Percentiles rank a stretch among this genome's conserved stretches.
phyloP scores from a whole-genome alignment of 73 alveolate species.

The Symbiodinium pilosum region DNA sequence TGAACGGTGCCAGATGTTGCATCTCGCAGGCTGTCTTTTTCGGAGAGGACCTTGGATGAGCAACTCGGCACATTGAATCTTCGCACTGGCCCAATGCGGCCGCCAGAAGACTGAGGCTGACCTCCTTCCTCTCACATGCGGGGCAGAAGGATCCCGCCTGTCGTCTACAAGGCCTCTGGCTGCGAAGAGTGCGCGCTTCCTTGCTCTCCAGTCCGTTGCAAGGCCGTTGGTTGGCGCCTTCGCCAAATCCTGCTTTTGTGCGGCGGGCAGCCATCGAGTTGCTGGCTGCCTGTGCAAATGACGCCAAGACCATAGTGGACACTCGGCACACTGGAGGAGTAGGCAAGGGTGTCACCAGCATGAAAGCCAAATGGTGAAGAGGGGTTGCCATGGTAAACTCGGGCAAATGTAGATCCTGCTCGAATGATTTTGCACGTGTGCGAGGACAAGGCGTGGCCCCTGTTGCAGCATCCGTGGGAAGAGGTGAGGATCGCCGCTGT shows the following conservation, averaged over 20 bases:
- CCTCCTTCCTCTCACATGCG: not conserved
- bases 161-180: not conserved
- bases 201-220: no score
- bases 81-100: no score
- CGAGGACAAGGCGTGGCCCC: not conserved
- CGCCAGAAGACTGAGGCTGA: not conserved
- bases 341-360: no score
- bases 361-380: no score
- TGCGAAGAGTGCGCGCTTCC: no score
- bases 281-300: not conserved
- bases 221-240: no score
- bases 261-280: conserved; percentile 1
- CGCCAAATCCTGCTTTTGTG: not conserved
- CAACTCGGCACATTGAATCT: not conserved
- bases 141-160: not conserved
- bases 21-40: not conserved
- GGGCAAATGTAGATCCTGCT: no score
- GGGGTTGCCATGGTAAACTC: no score
- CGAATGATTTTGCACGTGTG: no score
- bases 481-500: not conserved
- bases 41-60: not conserved
- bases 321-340: not conserved
- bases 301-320: not conserved
- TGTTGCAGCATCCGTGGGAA: not conserved
- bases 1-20: no score